Evolutionary conservation across 495 filamentous ascomycete genomes (phyloP).

Genomic region (Aspergillus coremiiformis): DNA sequence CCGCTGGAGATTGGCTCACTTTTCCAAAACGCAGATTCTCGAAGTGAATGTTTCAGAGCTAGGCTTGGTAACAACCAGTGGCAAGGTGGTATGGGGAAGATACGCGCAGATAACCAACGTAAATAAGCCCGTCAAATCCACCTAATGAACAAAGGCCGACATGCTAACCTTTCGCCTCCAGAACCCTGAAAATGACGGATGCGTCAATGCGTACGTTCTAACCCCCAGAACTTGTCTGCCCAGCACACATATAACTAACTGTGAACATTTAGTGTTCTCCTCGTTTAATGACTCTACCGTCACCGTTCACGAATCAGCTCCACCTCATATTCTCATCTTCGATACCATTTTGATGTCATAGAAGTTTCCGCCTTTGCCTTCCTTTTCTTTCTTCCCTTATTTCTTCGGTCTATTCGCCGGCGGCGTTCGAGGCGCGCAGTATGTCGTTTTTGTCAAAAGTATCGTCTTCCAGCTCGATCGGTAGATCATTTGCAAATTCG

Average conservation of each 20-base stretch:
- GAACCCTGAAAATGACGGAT: constrained; percentile 75
- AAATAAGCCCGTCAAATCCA: neutral
- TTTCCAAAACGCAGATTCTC: constrained; percentile 32
- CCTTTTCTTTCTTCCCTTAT: neutral
- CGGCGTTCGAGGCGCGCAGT: neutral
- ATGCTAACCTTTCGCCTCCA: constrained; percentile 38
- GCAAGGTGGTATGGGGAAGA: constrained; percentile 87
- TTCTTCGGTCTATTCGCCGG: neutral
- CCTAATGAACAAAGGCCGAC: neutral
- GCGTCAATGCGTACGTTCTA: constrained; percentile 56
- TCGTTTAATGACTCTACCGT: neutral
- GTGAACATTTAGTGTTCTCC: neutral
- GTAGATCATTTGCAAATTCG: neutral
- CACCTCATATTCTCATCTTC: neutral
- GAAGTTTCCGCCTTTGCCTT: neutral
- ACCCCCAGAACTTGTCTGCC: neutral
- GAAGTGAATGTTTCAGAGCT: constrained; percentile 95
- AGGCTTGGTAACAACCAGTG: constrained; percentile 83
- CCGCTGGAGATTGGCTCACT: neutral
- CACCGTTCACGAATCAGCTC: neutral
- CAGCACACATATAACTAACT: neutral
- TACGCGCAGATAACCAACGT: constrained; percentile 59
- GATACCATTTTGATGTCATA: constrained; percentile 1
- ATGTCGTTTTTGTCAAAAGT: neutral
- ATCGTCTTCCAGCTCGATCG: neutral